Conservation (phyloP, 2,329 filamentous ascomycete species). For the Talaromyces sp. region DNA sequence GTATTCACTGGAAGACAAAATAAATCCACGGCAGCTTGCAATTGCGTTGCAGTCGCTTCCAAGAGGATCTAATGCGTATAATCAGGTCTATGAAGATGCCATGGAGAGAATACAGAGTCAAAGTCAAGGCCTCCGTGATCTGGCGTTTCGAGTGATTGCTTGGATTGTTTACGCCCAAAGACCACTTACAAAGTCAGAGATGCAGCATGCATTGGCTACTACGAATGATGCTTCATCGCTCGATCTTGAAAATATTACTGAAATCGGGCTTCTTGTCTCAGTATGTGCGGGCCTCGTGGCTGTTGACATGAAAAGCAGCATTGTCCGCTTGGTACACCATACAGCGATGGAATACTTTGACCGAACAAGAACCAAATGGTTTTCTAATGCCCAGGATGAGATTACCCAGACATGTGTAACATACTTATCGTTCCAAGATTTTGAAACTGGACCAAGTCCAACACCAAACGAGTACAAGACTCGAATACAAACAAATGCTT, state of each 20-base stretch:
- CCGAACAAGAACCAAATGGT: conserved; percentile 28
- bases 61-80: conserved; percentile 8
- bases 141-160: conserved; percentile 15
- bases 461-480: conserved; percentile 19
- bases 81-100: conserved; percentile 27
- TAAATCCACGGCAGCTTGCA: conserved; percentile 23
- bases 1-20: conserved; percentile 16
- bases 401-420: conserved; percentile 36
- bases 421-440: conserved; percentile 38
- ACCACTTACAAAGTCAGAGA: conserved; percentile 17
- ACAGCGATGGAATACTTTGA: conserved; percentile 50
- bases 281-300: conserved; percentile 47
- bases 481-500: conserved; percentile 18
- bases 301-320: conserved; percentile 39
- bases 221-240: conserved; percentile 26
- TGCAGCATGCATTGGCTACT: conserved; percentile 24
- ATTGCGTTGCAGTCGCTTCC: conserved; percentile 24
- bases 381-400: conserved; percentile 31
- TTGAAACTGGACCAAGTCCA: conserved; percentile 24
- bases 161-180: conserved; percentile 21
- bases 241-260: conserved; percentile 22
- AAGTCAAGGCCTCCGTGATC: neutral
- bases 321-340: conserved; percentile 48
- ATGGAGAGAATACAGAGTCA: conserved; percentile 26
- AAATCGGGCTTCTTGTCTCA: conserved; percentile 32